Evolutionary conservation across 768 basidiomycete genomes (phyloP), one percentile per base, ranked within the genome.

Genomic region (Tulasnella sp.): DNA sequence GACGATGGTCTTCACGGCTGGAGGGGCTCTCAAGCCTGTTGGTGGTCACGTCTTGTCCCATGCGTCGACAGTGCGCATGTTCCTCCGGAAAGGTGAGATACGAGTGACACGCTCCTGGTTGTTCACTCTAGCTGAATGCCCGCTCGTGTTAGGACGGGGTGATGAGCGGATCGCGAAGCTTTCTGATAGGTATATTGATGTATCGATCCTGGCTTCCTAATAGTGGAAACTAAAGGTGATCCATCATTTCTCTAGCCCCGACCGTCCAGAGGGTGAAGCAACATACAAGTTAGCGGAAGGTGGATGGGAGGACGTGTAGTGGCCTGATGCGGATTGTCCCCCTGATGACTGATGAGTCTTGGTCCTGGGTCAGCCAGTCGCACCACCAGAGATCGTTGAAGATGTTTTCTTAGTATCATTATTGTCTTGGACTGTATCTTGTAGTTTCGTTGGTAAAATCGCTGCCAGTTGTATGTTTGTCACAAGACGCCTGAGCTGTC

Each of bases 1-100:
- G 72, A 94, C 93, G 2, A 93, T 93, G 91, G 94, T 94, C 73
- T 98, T 98, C 82, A 96, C 96, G 57, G 96, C 95, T 35, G 96
- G 95, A 55, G 93, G 95, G 44, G 93, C 93, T 26, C 87, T 84
- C 10, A 85, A 85, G 81, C 83, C 84, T 18, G 74, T 81, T n/a
- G 94, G 93, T 51, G 94, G 94, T 0, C 94, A 95, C 82, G 94
- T 95, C 79, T 85, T 95, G 61, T 95, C 94, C 0, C 94, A 91
- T 82, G 93, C 94, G 23, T 95, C 94, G n/a, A 91, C 94, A 5
- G 94, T 93, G 11, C 88, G 94, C 76, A 88, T 95, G 82, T 94
- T 93, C 83, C 87, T 95, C 80, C 89, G 94, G n/a, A 95, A 95
- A 89, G 94, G 94, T 90, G 77, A 74, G 85, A 77, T 26, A 16